A percentile compares a stretch with the other conserved stretches of the same genome.
phyloP scores from a whole-genome alignment of 139 green algal genomes.

The Zygnema cylindricum region DNA sequence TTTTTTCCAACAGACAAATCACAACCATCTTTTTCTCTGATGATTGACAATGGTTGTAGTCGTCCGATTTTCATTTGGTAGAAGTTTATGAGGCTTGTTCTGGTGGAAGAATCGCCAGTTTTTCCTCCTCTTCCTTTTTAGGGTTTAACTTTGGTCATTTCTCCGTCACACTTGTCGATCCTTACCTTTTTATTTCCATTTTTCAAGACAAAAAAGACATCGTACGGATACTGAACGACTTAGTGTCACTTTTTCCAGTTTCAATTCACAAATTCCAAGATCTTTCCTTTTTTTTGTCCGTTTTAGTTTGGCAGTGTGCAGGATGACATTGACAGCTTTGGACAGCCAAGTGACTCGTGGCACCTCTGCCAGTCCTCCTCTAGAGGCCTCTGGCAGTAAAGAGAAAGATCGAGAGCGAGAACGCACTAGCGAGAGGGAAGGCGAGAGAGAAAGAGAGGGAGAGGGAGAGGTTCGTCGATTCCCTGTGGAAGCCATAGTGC shows the following conservation, averaged over 20 bases:
- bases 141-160: not conserved
- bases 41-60: too few relatives aligned
- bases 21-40: too few relatives aligned
- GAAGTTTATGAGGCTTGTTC: too few relatives aligned
- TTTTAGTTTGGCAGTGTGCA: not conserved
- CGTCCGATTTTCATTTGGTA: too few relatives aligned
- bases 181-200: not conserved
- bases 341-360: not conserved
- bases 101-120: too few relatives aligned
- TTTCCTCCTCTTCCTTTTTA: not conserved
- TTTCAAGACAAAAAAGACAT: not conserved
- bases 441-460: too few relatives aligned
- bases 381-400: not conserved
- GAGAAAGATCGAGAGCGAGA: conserved; percentile 16
- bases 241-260: not conserved
- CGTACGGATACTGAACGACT: not conserved
- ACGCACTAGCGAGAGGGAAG: too few relatives aligned
- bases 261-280: not conserved
- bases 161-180: not conserved
- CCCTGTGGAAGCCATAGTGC: conserved; percentile 53
- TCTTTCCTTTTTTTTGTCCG: not conserved
- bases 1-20: too few relatives aligned
- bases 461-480: conserved; percentile 29
- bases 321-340: not conserved
- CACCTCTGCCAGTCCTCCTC: not conserved